phyloP scores from a whole-genome alignment of 2,329 filamentous ascomycete genomes.

The Diaporthe sp. region DNA sequence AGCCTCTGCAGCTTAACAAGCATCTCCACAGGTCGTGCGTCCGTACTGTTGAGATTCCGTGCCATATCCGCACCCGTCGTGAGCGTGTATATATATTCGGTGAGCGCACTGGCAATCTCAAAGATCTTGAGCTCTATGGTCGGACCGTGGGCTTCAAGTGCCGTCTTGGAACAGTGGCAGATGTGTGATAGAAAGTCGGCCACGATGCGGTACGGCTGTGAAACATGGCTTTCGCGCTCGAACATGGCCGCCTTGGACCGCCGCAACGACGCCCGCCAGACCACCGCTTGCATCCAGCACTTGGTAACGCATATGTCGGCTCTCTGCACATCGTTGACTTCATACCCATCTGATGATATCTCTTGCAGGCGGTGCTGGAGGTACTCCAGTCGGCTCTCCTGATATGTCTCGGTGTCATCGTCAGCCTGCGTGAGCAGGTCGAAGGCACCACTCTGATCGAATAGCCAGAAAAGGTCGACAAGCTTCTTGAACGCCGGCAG shows the following conservation, averaged over 20 bases:
- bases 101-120: constrained; percentile 61
- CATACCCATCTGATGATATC: constrained; percentile 53
- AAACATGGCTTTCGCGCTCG: constrained; percentile 46
- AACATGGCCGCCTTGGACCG: constrained; percentile 40
- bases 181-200: constrained; percentile 61
- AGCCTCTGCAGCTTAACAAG: constrained; percentile 56
- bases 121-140: constrained; percentile 64
- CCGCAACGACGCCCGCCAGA: constrained; percentile 59
- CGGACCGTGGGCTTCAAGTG: constrained; percentile 64
- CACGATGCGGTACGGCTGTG: constrained; percentile 60
- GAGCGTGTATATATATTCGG: constrained; percentile 52
- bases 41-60: constrained; percentile 32
- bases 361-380: constrained; percentile 61
- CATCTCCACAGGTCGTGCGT: constrained; percentile 52
- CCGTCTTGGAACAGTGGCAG: constrained; percentile 58
- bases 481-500: constrained; percentile 64
- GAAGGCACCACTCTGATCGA: constrained; percentile 64
- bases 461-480: constrained; percentile 64
- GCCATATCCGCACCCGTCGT: constrained; percentile 46
- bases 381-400: constrained; percentile 52
- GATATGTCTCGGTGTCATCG: constrained; percentile 48
- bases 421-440: constrained; percentile 59
- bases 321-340: constrained; percentile 62
- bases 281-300: constrained; percentile 65
- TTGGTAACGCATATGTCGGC: constrained; percentile 64